These are phyloP conservation scores for Tritrichomonas musculus DNA, from an alignment of 208 protist genomes.

Conservation along the genomic window DNA sequence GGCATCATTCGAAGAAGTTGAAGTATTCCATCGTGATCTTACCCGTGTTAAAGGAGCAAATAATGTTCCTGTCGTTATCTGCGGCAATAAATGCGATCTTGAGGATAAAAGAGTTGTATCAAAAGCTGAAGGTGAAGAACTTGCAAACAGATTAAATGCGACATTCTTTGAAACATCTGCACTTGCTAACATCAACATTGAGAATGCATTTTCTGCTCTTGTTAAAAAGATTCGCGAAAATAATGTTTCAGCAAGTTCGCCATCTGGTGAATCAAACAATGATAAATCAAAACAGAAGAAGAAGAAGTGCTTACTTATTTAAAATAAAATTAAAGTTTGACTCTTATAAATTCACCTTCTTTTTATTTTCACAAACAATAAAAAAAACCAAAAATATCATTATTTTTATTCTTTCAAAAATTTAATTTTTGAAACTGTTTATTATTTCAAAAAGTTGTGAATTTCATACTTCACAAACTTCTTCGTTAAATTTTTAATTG, in stretches of 20 bases:
- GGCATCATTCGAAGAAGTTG: constrained; percentile 45
- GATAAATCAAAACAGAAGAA: neutral
- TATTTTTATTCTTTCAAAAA: neutral
- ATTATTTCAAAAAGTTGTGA: too few relatives aligned
- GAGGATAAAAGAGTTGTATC: constrained; percentile 51
- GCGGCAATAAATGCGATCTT: constrained; percentile 64
- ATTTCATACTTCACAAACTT: too few relatives aligned
- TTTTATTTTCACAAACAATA: neutral
- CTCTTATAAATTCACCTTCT: neutral
- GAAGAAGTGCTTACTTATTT: neutral
- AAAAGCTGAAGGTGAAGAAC: constrained; percentile 54
- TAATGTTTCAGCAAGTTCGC: neutral
- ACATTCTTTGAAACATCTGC: constrained; percentile 57
- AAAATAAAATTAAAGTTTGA: neutral
- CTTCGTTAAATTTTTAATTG: too few relatives aligned
- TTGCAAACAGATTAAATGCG: constrained; percentile 47
- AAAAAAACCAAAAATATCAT: neutral
- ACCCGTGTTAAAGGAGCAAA: constrained; percentile 40
- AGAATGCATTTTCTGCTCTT: constrained; percentile 58
- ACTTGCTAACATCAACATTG: constrained; percentile 58
- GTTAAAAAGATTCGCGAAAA: constrained; percentile 54
- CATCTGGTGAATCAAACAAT: neutral
- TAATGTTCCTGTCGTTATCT: constrained; percentile 39
- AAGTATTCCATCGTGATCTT: constrained; percentile 42
- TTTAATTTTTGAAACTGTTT: too few relatives aligned